These are phyloP conservation scores for Orbilia oligospora DNA, from an alignment of 2,329 filamentous ascomycete species.

Conservation along the genomic window DNA sequence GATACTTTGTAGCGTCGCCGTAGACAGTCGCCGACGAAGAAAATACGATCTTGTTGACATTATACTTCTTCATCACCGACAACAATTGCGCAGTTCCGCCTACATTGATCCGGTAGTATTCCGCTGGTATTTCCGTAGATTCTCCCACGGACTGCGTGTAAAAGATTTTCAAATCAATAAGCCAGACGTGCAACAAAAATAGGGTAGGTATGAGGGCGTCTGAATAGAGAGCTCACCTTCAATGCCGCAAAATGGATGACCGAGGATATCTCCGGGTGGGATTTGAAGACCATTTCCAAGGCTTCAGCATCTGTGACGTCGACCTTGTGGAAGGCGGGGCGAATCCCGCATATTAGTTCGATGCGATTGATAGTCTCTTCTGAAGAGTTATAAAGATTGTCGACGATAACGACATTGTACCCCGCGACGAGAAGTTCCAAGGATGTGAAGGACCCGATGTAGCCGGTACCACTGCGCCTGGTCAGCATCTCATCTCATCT, in stretches of 20 bases:
- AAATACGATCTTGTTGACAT: conserved; percentile 97
- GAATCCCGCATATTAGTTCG: conserved; percentile 90
- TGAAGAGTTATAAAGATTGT: conserved; percentile 98
- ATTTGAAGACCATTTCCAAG: conserved; percentile 87
- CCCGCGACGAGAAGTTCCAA: conserved; percentile 91
- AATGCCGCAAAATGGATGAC: conserved; percentile 99
- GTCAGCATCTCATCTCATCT: conserved; percentile 61
- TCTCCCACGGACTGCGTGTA: conserved; percentile 89
- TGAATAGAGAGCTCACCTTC: conserved; percentile 75
- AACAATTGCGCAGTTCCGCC: conserved; percentile 90
- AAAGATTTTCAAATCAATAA: conserved; percentile 31
- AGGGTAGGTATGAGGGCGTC: background rate
- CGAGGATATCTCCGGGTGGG: conserved; percentile 93
- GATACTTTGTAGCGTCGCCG: conserved; percentile 94
- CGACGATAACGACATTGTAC: conserved; percentile 96
- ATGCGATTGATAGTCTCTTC: conserved; percentile 93
- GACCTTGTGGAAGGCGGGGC: conserved; percentile 84
- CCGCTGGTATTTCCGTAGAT: conserved; percentile 90
- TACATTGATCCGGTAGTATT: conserved; percentile 98
- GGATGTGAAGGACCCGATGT: conserved; percentile 97
- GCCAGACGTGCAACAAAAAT: conserved; percentile 9
- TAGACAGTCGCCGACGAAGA: conserved; percentile 98
- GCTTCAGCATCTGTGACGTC: conserved; percentile 89
- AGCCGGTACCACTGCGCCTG: conserved; percentile 86
- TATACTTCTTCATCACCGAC: conserved; percentile 86